Base-by-base conservation (phyloP, 495 filamentous ascomycete genomes). In the Lepidopterella palustris region DNA sequence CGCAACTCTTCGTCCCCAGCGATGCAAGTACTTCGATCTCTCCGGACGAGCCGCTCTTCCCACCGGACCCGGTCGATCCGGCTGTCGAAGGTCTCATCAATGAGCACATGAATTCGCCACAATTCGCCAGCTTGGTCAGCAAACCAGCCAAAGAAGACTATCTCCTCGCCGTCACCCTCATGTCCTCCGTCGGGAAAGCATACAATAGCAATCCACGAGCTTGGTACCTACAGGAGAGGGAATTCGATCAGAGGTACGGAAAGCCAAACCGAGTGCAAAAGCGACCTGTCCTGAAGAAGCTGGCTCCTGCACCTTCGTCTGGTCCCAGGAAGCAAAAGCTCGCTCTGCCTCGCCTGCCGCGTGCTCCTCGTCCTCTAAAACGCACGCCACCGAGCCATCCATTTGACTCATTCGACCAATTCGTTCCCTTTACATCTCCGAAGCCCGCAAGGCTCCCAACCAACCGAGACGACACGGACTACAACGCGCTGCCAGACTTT, bases 391-490 rank as follows among this genome's bases (percentile, higher is more conserved):
- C 62, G 63, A 23, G 28, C 8, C 58, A 27, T 10, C 49, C 65
- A 5, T 52, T 53, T 31, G 57, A 71, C 53, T 67, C 66, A 13
- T 68, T 67, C 59, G 68, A 67, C 18, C n/a, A 15, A 2, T 27
- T 31, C 4, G 35, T 57, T 18, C 23, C 59, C 20, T 57, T 66
- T 21, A 45, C 47, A 25, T 65, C 72, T 29, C 67, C 70, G 15
- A 74, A 72, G 65, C 31, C 67, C 20, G 55, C 59, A 21, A 55
- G 67, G 28, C 57, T 62, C 2, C 57, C 66, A 42, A 78, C 80
- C 31, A 89, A 85, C 62, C 82, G 89, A 20, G 90, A 96, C 71
- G 90, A 96, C 70, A 88, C 85, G 69, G 87, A 95, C 71, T 97
- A 89, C 74, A 77, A 82, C n/a, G 76, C 86, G 32, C 78, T 97